Conservation (phyloP, 2,329 filamentous ascomycete species). For the Hymenoscyphus infarciens region DNA sequence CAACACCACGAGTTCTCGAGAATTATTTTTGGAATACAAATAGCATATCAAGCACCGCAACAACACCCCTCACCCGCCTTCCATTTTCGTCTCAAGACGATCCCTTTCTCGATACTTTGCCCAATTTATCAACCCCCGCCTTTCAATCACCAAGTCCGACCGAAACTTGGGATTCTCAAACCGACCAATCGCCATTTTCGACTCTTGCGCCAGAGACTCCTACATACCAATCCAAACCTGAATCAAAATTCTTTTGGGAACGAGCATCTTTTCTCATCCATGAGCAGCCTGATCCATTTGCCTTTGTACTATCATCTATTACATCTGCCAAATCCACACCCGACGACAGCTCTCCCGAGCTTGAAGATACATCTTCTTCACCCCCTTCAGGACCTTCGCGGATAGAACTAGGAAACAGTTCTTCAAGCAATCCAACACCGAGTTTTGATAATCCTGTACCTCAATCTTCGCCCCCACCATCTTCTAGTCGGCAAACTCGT, state of each 20-base stretch:
- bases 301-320: neutral
- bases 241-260: neutral
- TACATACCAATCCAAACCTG: neutral
- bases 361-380: neutral
- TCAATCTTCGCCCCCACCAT: neutral
- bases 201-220: slow-evolving; percentile 8
- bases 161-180: neutral
- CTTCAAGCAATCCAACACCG: neutral
- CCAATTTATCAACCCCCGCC: neutral
- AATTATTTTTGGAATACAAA: slow-evolving; percentile 1
- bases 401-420: neutral
- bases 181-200: slow-evolving; percentile 4
- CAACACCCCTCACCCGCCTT: neutral
- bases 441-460: neutral
- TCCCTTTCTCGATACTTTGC: neutral
- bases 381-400: neutral
- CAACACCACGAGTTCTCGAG: neutral
- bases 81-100: neutral
- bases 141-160: neutral
- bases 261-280: neutral
- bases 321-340: neutral
- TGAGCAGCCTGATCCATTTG: neutral
- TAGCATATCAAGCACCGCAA: neutral
- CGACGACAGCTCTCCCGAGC: neutral
- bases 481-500: neutral